Percentiles rank a stretch among this genome's conserved stretches.
phyloP scores from a whole-genome alignment of 2,329 filamentous ascomycete genomes.

The Ascochyta pisi region DNA sequence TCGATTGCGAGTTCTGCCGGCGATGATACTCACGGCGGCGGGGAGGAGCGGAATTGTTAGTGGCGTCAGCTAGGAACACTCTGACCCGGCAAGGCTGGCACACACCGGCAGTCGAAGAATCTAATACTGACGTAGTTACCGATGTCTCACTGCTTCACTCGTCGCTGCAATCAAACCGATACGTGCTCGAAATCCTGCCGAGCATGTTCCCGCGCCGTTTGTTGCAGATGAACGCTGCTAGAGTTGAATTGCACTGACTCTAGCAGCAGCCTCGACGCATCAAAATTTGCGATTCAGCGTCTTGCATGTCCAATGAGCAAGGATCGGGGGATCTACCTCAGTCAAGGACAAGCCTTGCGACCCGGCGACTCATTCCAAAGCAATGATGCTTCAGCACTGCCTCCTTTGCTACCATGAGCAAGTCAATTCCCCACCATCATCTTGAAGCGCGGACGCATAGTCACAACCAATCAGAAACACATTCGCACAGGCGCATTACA shows the following conservation, averaged over 20 bases:
- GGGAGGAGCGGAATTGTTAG: slow-evolving; percentile 16
- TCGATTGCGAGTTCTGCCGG: slow-evolving; percentile 5
- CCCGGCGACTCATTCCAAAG: slow-evolving; percentile 2
- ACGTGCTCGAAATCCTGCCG: slow-evolving; percentile 14
- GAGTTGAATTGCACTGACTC: slow-evolving; percentile 9
- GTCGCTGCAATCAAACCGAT: slow-evolving; percentile 14
- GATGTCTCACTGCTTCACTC: slow-evolving; percentile 10
- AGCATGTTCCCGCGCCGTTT: slow-evolving; percentile 10
- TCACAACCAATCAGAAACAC: not conserved
- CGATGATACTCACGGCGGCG: slow-evolving; percentile 17
- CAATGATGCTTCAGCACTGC: slow-evolving; percentile 13
- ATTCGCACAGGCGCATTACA: not conserved
- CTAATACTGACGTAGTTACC: slow-evolving; percentile 6
- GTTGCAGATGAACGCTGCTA: slow-evolving; percentile 1
- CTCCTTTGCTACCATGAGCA: slow-evolving; percentile 7
- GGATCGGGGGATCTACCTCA: slow-evolving; percentile 16
- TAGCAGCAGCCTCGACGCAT: not conserved
- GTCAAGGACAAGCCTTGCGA: slow-evolving; percentile 9
- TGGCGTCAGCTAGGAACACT: slow-evolving; percentile 6
- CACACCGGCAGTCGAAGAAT: slow-evolving; percentile 4
- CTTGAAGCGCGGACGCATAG: not conserved
- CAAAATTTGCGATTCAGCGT: slow-evolving; percentile 11
- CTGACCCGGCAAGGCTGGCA: slow-evolving; percentile 14
- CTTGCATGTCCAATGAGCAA: slow-evolving; percentile 14
- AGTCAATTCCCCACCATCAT: not conserved